Evolutionary conservation across 441 rosid genomes (phyloP), one percentile per base, ranked within the genome.

Genomic region (Bocquillonia castaneifolia): DNA sequence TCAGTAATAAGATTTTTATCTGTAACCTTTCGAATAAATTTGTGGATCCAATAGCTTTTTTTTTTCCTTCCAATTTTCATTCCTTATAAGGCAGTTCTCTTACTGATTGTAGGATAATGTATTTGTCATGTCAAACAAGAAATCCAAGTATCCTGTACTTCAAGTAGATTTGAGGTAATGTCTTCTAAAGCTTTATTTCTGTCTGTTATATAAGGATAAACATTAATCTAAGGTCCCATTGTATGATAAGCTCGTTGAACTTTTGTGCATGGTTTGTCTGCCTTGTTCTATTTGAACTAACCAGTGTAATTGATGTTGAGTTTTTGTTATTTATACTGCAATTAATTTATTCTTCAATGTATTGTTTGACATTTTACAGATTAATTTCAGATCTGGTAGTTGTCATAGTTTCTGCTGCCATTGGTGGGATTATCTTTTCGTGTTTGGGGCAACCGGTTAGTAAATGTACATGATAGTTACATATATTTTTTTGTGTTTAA

Each of bases 401-500:
- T 48, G 83, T 86, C 84, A 92, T 92, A 64, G 98, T 94, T 86
- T 94, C 92, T 82, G 99, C 97, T 70, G 97, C 99, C 14, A 84
- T 92, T 70, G 99, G 97, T 68, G 99, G 99, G 75, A 94, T 94
- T 62, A 32, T 90, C 72, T 92, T 89, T 81, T 92, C 99, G 25
- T 90, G 97, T 70, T 80, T 94, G 77, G 99, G 99, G 66, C 98
- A 94, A 78, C 98, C 99, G 80, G 98, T 94, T 69, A 80, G 97
- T 70, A 76, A 57, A 66, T 76, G 36, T 29, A 40, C 53, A 42
- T 45, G 25, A 42, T 75, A 34, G 56, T 42, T 67, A 20, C 57
- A 51, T 65, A 71, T 44, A 51, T 61, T 34, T 63, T 66, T 20
- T 51, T 40, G 69, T 52, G 45, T 26, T 70, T 63, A 32, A 18